A percentile compares a stretch with the other conserved stretches of the same genome.
These are phyloP conservation scores for Sporothrix schenckii DNA, from an alignment of 2,329 filamentous ascomycete species.

Conservation along the genomic window DNA sequence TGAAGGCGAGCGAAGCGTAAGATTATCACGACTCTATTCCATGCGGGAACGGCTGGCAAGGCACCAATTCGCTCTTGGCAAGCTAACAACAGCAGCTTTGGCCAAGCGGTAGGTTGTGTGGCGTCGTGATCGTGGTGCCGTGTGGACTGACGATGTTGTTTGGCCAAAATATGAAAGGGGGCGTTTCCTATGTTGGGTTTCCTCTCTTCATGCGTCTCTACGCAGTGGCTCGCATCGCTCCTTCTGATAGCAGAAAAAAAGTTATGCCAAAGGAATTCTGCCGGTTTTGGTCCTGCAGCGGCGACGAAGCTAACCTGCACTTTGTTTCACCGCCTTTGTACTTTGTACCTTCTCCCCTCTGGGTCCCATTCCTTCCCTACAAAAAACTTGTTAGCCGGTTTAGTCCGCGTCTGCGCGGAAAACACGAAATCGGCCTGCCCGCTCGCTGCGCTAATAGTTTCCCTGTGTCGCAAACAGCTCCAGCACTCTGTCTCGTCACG, in stretches of 20 bases:
- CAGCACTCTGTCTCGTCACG: not conserved
- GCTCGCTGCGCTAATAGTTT: not conserved
- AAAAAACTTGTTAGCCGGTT: conserved; percentile 33
- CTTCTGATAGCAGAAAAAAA: conserved; percentile 25
- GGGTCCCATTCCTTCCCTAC: not conserved
- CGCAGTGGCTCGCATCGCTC: conserved; percentile 4
- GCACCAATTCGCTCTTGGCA: not conserved
- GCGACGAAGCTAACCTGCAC: not conserved
- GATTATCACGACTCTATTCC: not conserved
- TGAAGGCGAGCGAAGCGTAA: not conserved
- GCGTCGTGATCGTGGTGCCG: not conserved
- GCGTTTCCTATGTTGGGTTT: not conserved
- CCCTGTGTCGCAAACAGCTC: conserved; percentile 22
- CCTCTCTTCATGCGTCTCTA: not conserved
- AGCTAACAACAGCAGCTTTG: not conserved
- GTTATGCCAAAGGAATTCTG: conserved; percentile 30
- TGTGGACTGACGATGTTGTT: not conserved
- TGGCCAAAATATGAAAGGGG: not conserved
- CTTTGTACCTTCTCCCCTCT: not conserved
- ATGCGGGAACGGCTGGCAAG: not conserved
- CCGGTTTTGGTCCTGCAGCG: conserved; percentile 24
- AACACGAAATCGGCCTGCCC: conserved; percentile 27
- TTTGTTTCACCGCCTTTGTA: conserved; percentile 25
- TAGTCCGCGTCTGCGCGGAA: conserved; percentile 35
- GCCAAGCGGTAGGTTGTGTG: not conserved